Evolutionary conservation across 1,284 basidiomycete species (phyloP).

Genomic region (Fomitopsis pinicola): DNA sequence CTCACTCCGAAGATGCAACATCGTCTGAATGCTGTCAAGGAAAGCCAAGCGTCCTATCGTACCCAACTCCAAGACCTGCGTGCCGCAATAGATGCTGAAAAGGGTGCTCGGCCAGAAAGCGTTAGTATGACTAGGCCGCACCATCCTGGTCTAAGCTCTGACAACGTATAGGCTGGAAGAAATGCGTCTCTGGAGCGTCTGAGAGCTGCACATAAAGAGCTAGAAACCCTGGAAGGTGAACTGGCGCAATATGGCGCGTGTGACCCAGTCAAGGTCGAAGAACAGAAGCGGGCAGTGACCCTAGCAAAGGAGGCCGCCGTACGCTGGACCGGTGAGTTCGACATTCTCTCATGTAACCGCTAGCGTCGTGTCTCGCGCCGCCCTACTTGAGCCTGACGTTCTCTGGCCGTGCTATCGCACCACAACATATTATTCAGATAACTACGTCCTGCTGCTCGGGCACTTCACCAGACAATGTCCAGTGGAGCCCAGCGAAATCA

Average conservation of each 20-base stretch:
- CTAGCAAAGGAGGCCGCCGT: constrained; percentile 77
- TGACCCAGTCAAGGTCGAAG: constrained; percentile 76
- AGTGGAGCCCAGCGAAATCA: constrained; percentile 54
- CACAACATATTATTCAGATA: constrained; percentile 16
- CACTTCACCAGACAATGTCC: constrained; percentile 62
- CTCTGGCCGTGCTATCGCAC: background rate
- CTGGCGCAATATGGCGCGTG: constrained; percentile 76
- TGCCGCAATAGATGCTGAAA: constrained; percentile 44
- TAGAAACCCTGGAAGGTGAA: constrained; percentile 60
- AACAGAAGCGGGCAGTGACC: constrained; percentile 62
- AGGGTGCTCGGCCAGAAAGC: constrained; percentile 55
- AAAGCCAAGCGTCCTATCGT: constrained; percentile 41
- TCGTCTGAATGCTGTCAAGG: constrained; percentile 51
- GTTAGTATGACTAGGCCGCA: constrained; percentile 36
- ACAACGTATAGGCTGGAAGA: constrained; percentile 48
- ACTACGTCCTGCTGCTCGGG: constrained; percentile 46
- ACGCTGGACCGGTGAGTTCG: constrained; percentile 77
- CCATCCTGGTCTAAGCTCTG: background rate
- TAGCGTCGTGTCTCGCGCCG: background rate
- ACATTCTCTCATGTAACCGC: background rate
- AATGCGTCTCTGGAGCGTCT: constrained; percentile 46
- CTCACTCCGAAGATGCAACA: constrained; percentile 47
- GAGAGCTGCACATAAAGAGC: constrained; percentile 45
- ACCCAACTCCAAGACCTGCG: constrained; percentile 38
- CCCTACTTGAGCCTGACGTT: background rate